Base-by-base conservation (phyloP, 345 rosid genomes). In the Acer campestre region DNA sequence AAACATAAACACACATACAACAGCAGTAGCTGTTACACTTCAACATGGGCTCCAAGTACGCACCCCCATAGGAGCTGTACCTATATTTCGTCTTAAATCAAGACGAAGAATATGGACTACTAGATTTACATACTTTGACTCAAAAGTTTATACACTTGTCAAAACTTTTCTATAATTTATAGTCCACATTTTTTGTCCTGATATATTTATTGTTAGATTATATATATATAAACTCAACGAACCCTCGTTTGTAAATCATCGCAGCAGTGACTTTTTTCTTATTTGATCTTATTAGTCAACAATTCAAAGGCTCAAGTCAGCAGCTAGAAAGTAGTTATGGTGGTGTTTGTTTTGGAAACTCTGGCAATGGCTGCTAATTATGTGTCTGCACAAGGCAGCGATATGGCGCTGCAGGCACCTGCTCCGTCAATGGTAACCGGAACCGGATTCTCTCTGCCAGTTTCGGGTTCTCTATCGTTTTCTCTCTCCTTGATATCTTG, bases 391-490 rank as follows among this genome's bases (percentile, higher is more conserved):
- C 58, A 53, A 16, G 6, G 58, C 58, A 53, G 8, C 8, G 20
- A 53, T 53, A 13, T 61, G 79, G 85, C 86, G 0, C 64, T 68
- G n/a, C n/a, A n/a, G 10, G 82, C 87, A 3, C 88, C 87, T 1
- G 68, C 88, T 3, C 83, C 88, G 3, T 56, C 79, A 3, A 12
- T 25, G 78, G 69, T 73, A 25, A n/a, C 79, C 7, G 84, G 79
- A 63, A 73, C 76, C 0, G 81, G 68, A 44, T 56, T 78, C 29
- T 74, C 73, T 20, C 27, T 31, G 23, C 65, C 76, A 2, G 78
- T 65, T 69, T 78, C 80, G 27, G 42, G 51, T 68, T 69, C 27
- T 82, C 88, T 44, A 56, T 80, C 8, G 7, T 74, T n/a, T 9
- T 83, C 6, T 81, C 81, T 53, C 46, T 79, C 61, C 53, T 78